Base-by-base conservation (phyloP, 2,329 filamentous ascomycete species). In the Penicillium digitatum region DNA sequence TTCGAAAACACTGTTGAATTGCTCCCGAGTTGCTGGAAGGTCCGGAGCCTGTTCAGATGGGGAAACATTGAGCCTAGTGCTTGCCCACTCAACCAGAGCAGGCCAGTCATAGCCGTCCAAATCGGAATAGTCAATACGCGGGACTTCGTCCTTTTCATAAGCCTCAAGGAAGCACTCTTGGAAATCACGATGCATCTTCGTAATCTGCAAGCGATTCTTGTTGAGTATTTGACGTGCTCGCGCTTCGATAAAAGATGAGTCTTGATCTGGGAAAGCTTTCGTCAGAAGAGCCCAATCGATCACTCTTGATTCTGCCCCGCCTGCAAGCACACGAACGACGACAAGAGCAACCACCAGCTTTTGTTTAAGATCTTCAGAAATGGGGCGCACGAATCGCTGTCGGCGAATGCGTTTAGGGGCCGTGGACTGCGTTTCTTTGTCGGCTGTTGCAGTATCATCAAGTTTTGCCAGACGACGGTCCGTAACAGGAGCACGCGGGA, bases 241-340 rank as follows among this genome's bases (percentile, higher is more conserved):
- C 1, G 70, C 66, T 38, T 72, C 66, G 14, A 80, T 69, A 26
- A 73, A 67, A n/a, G 63, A 60, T 14, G 71, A 58, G 32, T 75
- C 70, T 44, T 73, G 65, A 1, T 70, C 67, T 2, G 76, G 77
- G 54, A 79, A 78, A 47, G 73, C 64, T 29, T 67, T 65, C 7
- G 65, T 61, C 9, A 80, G 69, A n/a, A 80, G 65, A 0, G 68
- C 57, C 76, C 78, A 79, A 54, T 81, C 75, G 31, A 79, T 65
- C 27, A 69, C 61, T 52, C 64, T 73, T 5, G 69, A 72, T 31
- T 79, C 72, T 5, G 70, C 40, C 0, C 78, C 78, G 18, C 78
- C 78, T 16, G 75, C 74, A 29, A 80, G 57, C 0, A 74, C 69
- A 26, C 77, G 73, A 22, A 79, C 69, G 10, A 74, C 75, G 27